These are phyloP conservation scores for Hypoxylon rickii DNA, from an alignment of 495 filamentous ascomycete species.

Conservation along the genomic window DNA sequence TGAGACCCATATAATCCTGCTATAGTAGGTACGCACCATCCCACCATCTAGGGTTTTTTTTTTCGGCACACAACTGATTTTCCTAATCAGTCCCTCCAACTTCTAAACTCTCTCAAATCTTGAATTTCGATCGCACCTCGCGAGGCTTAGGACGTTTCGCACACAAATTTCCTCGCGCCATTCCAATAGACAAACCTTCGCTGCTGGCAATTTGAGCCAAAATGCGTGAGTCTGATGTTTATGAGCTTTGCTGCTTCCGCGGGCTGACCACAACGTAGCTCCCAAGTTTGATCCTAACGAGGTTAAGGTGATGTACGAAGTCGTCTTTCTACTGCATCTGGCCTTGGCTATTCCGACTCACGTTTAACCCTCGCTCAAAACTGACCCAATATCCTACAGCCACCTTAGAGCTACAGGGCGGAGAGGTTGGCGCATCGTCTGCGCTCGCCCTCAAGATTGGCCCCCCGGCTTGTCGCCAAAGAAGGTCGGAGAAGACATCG, in stretches of 20 bases:
- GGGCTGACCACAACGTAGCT: conserved; percentile 59
- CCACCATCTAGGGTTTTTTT: conserved; percentile 30
- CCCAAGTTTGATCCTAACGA: conserved; percentile 98
- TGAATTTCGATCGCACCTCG: conserved; percentile 15
- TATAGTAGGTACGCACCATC: conserved; percentile 16
- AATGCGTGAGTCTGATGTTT: conserved; percentile 75
- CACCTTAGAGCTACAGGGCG: conserved; percentile 96
- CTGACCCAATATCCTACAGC: conserved; percentile 47
- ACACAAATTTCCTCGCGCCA: conserved; percentile 12
- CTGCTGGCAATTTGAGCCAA: conserved; percentile 50
- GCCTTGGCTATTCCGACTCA: not conserved
- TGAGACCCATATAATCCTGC: too few species aligned
- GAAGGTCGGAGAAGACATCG: conserved; percentile 99
- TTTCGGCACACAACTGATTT: conserved; percentile 29
- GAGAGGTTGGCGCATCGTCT: conserved; percentile 98
- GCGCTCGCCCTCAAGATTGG: conserved; percentile 98
- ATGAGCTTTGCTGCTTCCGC: not conserved
- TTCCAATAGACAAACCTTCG: conserved; percentile 12
- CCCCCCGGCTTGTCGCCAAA: conserved; percentile 96
- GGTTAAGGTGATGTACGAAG: conserved; percentile 91
- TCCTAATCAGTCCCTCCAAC: conserved; percentile 19
- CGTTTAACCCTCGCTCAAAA: conserved; percentile 10
- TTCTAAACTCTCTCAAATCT: conserved; percentile 2
- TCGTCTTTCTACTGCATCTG: conserved; percentile 3
- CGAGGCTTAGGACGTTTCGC: conserved; percentile 20